Base-by-base conservation (phyloP, 768 basidiomycete species). In the Neoboletus subvelutipes region DNA sequence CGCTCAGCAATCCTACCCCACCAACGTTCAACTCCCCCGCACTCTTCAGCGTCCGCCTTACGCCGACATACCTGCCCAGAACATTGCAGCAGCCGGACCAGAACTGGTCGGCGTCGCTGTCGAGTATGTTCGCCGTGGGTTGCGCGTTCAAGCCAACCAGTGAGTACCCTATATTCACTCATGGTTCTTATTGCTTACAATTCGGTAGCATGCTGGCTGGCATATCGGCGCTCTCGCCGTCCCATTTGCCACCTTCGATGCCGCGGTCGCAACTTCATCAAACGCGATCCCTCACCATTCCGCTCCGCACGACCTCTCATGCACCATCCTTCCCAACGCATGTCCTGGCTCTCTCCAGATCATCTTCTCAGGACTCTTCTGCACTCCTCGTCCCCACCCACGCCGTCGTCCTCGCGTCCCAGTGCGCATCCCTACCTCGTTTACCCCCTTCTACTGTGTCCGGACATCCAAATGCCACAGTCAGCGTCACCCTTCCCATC, bases 21-120 rank as follows among this genome's bases (percentile, higher is more conserved):
- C 62, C 50, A 74, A 68, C 62, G 78, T 90, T 12, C 85, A 89
- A 63, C 82, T 92, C 24, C 90, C 88, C n/a, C 82, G 88, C 54
- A 83, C 77, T 40, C 84, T 92, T 49, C 75, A 80, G 33, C 82
- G 87, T 12, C 88, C 90, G 5, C 71, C 77, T 3, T 85, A 81
- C 60, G 65, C 75, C 40, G 82, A 84, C 55, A 79, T 89, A 40
- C 77, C 83, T 39, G 74, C 77, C 45, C 83, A 83, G 40, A 81
- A 78, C 39, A 62, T 90, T 37, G 64, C 69, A 3, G 79, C 85
- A n/a, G 73, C 83, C 55, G 82, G 82, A 34, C 79, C 83, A 24
- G 76, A 73, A 11, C 72, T 87, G 10, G 71, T 56, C 8, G 77
- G 77, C 20, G 75, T 80, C 12, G 87, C 89, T 5, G 70, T 83